These are phyloP conservation scores for Clitopilus hobsonii DNA, from an alignment of 768 basidiomycete species.

Conservation along the genomic window DNA sequence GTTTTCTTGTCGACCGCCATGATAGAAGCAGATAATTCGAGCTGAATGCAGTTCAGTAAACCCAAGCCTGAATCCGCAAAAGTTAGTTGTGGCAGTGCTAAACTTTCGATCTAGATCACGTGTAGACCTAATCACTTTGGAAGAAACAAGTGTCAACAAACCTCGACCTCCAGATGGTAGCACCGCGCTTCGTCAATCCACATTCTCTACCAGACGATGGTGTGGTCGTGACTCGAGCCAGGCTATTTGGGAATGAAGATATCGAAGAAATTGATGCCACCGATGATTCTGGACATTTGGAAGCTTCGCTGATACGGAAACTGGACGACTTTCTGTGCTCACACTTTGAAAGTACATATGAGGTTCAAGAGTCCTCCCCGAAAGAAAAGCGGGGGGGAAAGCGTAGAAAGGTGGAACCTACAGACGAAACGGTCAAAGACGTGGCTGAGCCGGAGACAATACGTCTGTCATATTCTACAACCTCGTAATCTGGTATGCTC, in stretches of 20 bases:
- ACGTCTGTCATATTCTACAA: not conserved
- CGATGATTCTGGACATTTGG: conserved; percentile 11
- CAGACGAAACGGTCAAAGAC: not conserved
- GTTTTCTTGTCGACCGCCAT: conserved; percentile 15
- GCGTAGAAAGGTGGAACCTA: not conserved
- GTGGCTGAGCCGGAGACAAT: not conserved
- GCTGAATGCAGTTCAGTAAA: too few species aligned
- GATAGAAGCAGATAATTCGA: not conserved
- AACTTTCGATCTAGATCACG: conserved; percentile 12
- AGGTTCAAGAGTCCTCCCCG: not conserved
- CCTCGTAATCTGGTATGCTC: too few species aligned
- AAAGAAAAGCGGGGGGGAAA: not conserved
- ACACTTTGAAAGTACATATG: not conserved
- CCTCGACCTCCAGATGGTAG: conserved; percentile 11
- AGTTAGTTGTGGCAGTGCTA: conserved; percentile 2
- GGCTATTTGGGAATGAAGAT: conserved; percentile 15
- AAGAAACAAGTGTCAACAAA: conserved; percentile 13
- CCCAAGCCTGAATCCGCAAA: too few species aligned
- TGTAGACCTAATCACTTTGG: conserved; percentile 11
- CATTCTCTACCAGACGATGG: conserved; percentile 30
- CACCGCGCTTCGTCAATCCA: conserved; percentile 43
- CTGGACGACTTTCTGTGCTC: not conserved
- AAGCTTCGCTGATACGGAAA: not conserved
- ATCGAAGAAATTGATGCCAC: not conserved
- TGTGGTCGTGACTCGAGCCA: conserved; percentile 30